Conservation (phyloP, 2,329 filamentous ascomycete genomes). For the Xylaria sp. region DNA sequence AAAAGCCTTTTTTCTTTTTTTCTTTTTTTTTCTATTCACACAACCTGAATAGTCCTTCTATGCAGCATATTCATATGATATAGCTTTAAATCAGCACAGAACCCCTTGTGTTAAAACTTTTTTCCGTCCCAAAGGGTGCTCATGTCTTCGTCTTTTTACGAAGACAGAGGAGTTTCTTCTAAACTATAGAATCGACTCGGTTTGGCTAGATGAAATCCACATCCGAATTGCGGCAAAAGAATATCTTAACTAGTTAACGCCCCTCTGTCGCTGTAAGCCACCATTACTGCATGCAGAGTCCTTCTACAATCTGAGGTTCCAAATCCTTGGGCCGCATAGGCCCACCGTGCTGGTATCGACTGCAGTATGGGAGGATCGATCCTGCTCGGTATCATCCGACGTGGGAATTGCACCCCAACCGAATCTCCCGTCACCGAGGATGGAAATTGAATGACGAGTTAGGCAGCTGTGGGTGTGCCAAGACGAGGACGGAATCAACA, state of each 20-base stretch:
- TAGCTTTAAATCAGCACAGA: neutral
- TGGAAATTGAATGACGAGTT: neutral
- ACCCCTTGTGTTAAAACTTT: neutral
- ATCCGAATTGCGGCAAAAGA: neutral
- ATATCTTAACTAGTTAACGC: neutral
- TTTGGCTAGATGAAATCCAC: neutral
- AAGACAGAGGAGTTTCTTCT: neutral
- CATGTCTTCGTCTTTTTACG: neutral
- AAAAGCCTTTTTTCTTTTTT: too few relatives aligned
- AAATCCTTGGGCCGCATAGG: constrained; percentile 4
- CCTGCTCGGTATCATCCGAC: constrained; percentile 27
- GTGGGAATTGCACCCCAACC: neutral
- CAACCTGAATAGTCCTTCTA: neutral
- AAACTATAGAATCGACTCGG: neutral
- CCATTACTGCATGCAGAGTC: constrained; percentile 9
- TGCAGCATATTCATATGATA: constrained; percentile 16
- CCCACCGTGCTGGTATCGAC: constrained; percentile 6
- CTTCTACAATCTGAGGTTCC: constrained; percentile 10
- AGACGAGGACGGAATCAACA: neutral
- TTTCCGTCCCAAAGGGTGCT: neutral
- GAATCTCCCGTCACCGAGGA: neutral
- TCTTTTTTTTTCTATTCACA: constrained; percentile 8
- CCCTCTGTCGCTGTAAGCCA: neutral
- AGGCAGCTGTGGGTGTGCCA: neutral
- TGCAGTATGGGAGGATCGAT: constrained; percentile 8